Evolutionary conservation across 2,329 filamentous ascomycete species (phyloP), one percentile per base, ranked within the genome.

Genomic region (Camptophora hylomeconis): DNA sequence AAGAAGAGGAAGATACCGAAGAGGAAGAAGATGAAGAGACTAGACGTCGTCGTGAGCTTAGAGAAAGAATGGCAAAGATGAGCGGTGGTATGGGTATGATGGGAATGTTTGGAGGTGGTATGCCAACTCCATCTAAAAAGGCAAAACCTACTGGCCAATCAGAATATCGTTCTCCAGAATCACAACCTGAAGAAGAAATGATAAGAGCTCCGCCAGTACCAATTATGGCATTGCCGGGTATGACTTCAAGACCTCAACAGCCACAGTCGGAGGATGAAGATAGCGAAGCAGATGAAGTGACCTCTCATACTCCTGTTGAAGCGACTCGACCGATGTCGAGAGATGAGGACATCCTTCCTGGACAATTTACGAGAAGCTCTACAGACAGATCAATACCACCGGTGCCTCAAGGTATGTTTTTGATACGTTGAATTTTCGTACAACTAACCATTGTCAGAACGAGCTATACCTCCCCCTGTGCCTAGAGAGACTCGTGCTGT

Each of bases 41-140:
- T 13, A 75, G 72, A 42, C 77, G 86, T 29, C 80, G 78, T 50
- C 75, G 93, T 56, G 87, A 94, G 51, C 65, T 98, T 17, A 74
- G 89, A 36, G 84, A 89, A 37, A 75, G 89, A 45, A 98, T 98
- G 83, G 89, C 89, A 24, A 94, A 93, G 58, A 89, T 98, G 79
- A 92, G 87, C 43, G 87, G 87, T 31, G 87, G 87, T 13, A 93
- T 93, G 82, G 83, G 83, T 25, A 92, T 95, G 78, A 75, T 83
- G 50, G 82, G 83, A 45, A 89, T 95, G 75, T 92, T 92, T 52
- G 82, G 81, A 19, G 70, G 68, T 20, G 73, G 72, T 35, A 70
- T 83, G 51, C 69, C 67, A 35, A 57, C 56, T 50, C 37, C 47
- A 41, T 40, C 48, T 30, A 61, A 62, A 40, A 72, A 69, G 46